Evolutionary conservation across 2,329 filamentous ascomycete species (phyloP).

Genomic region (Pseudogymnoascus sp.): DNA sequence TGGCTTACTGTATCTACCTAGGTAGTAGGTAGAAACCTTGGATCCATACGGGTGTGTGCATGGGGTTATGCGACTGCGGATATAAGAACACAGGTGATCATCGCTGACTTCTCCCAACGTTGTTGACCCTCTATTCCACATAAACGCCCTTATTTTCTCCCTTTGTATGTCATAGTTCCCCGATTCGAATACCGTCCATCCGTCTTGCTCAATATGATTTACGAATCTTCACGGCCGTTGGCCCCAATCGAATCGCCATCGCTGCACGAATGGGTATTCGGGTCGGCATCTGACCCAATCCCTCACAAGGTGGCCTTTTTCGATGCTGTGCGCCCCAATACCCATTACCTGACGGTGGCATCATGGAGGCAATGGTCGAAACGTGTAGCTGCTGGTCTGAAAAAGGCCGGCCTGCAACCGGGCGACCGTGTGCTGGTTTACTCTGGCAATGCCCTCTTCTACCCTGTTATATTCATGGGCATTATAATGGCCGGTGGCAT

Average conservation of each 20-base stretch:
- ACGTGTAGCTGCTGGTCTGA: constrained; percentile 62
- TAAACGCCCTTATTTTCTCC: neutral
- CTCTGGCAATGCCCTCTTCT: constrained; percentile 66
- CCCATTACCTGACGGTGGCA: constrained; percentile 55
- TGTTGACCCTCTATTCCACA: neutral
- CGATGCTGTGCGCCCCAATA: constrained; percentile 60
- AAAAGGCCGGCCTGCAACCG: constrained; percentile 52
- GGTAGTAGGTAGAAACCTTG: neutral
- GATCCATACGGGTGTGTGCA: neutral
- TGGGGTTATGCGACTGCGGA: neutral
- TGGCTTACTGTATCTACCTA: neutral
- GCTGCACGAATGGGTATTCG: constrained; percentile 32
- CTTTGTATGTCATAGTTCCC: neutral
- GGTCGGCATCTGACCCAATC: constrained; percentile 38
- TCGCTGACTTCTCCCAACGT: neutral
- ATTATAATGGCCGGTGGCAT: constrained; percentile 70
- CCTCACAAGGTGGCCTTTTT: constrained; percentile 44
- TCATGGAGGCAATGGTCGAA: constrained; percentile 65
- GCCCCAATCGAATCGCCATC: neutral
- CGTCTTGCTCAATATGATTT: neutral
- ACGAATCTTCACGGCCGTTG: neutral
- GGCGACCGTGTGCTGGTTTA: constrained; percentile 69
- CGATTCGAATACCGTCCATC: neutral
- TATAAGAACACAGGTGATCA: neutral
- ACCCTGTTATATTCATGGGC: constrained; percentile 63